A percentile compares a stretch with the other conserved stretches of the same genome.
Evolutionary conservation across 1,284 basidiomycete species (phyloP).

Genomic region (Ustilago nuda): DNA sequence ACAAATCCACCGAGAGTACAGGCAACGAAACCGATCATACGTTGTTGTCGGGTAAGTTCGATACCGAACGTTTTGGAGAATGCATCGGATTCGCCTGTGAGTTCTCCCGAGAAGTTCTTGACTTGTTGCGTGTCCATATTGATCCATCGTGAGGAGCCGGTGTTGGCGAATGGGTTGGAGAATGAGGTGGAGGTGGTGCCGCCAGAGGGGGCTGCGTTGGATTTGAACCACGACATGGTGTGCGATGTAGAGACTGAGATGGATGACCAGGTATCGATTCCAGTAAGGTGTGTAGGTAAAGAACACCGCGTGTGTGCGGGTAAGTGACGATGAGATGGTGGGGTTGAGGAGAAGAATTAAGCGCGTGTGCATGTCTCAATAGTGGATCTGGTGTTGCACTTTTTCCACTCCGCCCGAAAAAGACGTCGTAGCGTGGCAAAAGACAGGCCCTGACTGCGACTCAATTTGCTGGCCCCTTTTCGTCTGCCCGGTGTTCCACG

Average conservation of each 20-base stretch:
- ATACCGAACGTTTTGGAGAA: conserved; percentile 59
- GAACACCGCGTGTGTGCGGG: background rate
- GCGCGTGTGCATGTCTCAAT: background rate
- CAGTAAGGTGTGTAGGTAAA: no score
- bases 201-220: conserved; percentile 10
- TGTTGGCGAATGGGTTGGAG: conserved; percentile 31
- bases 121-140: conserved; percentile 61
- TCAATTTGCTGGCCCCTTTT: conserved; percentile 8
- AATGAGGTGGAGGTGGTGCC: conserved; percentile 14
- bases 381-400: conserved; percentile 12
- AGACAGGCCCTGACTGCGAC: conserved; percentile 10
- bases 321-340: background rate
- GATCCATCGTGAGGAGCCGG: conserved; percentile 55
- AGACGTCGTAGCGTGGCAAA: conserved; percentile 1
- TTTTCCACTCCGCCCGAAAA: conserved; percentile 9
- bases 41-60: conserved; percentile 61
- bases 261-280: no score
- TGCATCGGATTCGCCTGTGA: conserved; percentile 61
- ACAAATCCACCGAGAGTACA: conserved; percentile 71
- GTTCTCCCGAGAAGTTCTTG: conserved; percentile 58
- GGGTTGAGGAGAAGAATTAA: background rate
- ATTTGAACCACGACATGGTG: conserved; percentile 44
- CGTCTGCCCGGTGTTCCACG: background rate
- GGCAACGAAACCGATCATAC: conserved; percentile 59
- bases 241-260: background rate